Conservation (phyloP, 2,329 filamentous ascomycete genomes). For the Kalmusia sp. region DNA sequence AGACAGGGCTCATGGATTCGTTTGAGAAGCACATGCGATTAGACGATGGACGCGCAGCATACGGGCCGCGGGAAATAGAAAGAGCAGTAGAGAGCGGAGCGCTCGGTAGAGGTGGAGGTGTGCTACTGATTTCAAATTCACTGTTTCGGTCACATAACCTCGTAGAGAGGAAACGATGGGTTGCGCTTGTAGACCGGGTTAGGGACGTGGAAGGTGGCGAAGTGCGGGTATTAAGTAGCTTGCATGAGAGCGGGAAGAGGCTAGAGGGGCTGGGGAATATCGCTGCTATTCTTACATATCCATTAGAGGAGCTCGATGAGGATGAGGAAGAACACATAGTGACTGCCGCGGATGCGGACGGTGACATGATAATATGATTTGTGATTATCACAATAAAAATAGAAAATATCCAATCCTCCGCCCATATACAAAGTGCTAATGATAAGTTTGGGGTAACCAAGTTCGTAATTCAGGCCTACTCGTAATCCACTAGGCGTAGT, state of each 20-base stretch:
- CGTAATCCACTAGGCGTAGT: constrained; percentile 28
- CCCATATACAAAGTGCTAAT: background rate
- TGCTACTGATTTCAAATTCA: constrained; percentile 84
- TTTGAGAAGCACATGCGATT: constrained; percentile 79
- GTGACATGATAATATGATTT: constrained; percentile 36
- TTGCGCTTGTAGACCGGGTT: constrained; percentile 87
- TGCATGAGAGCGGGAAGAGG: constrained; percentile 90
- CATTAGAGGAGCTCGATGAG: constrained; percentile 80
- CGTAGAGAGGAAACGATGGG: constrained; percentile 78
- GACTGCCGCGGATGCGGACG: constrained; percentile 20
- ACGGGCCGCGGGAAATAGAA: constrained; percentile 83
- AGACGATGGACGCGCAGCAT: constrained; percentile 90
- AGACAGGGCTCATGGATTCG: constrained; percentile 83
- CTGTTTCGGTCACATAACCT: constrained; percentile 87
- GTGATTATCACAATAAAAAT: background rate
- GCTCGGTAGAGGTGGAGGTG: constrained; percentile 83
- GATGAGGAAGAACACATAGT: constrained; percentile 51
- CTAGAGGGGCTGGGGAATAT: constrained; percentile 85
- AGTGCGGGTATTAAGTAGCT: constrained; percentile 85
- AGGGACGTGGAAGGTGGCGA: constrained; percentile 81
- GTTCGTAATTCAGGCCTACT: background rate
- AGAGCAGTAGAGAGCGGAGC: constrained; percentile 85
- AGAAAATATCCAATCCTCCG: constrained; percentile 2
- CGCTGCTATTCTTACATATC: constrained; percentile 89
- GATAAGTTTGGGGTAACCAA: constrained; percentile 14